These are phyloP conservation scores for Sicyos edulis DNA, from an alignment of 306 rosid species.

Conservation along the genomic window DNA sequence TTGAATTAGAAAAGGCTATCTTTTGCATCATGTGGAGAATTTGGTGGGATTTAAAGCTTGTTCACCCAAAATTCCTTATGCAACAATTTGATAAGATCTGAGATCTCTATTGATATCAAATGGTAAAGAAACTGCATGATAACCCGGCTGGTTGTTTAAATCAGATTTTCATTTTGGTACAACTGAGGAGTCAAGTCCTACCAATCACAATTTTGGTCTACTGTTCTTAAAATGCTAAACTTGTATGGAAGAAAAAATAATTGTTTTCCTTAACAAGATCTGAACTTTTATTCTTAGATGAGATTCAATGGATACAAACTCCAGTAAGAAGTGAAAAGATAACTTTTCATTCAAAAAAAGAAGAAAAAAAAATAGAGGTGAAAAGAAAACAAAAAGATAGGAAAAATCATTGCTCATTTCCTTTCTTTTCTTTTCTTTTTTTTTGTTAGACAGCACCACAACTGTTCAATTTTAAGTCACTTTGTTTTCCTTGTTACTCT, in stretches of 20 bases:
- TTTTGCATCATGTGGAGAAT: not conserved
- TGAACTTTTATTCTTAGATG: not conserved
- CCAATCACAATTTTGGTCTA: not conserved
- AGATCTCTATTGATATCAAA: too few species aligned
- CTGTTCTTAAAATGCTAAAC: not conserved
- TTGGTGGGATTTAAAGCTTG: not conserved
- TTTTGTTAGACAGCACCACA: not conserved
- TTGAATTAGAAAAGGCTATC: not conserved
- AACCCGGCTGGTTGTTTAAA: not conserved
- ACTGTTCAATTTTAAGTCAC: not conserved
- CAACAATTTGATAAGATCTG: too few species aligned
- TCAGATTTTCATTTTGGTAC: not conserved
- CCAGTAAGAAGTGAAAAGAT: not conserved
- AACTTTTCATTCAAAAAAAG: not conserved
- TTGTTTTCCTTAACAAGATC: not conserved
- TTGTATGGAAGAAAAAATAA: not conserved
- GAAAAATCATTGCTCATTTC: not conserved
- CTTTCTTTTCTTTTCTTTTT: not conserved
- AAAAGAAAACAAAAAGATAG: not conserved
- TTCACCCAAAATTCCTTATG: conserved; percentile 9
- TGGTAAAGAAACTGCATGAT: too few species aligned
- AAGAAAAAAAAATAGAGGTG: not conserved
- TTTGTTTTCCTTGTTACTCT: not conserved
- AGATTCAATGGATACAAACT: not conserved
- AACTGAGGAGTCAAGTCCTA: not conserved